Evolutionary conservation across 1,139 yeast species (phyloP).

Genomic region (Yamadazyma atmosphaerica): DNA sequence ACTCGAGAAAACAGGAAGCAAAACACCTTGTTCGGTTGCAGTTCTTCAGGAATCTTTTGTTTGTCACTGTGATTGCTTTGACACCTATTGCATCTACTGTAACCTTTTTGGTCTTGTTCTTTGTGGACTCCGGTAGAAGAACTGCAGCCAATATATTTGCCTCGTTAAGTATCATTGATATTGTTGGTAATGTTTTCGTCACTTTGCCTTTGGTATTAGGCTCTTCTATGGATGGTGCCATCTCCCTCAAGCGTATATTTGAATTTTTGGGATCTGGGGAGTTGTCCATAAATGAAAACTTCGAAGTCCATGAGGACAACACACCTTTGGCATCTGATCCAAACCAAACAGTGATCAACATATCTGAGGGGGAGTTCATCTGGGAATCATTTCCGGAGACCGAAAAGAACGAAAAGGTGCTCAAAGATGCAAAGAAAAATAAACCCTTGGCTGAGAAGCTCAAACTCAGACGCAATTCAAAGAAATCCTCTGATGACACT

Average conservation of each 20-base stretch:
- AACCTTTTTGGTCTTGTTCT: conserved; percentile 70
- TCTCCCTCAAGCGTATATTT: conserved; percentile 65
- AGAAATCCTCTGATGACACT: not conserved
- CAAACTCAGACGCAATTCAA: not conserved
- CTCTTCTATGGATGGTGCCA: conserved; percentile 66
- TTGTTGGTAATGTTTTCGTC: conserved; percentile 44
- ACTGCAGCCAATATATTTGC: conserved; percentile 76
- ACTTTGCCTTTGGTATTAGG: conserved; percentile 62
- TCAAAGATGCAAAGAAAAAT: conserved; percentile 14
- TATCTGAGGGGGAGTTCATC: conserved; percentile 30
- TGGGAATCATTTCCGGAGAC: conserved; percentile 42
- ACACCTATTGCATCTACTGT: conserved; percentile 70
- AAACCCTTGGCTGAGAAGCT: not conserved
- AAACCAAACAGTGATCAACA: conserved; percentile 18
- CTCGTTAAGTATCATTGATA: conserved; percentile 66
- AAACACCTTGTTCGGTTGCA: conserved; percentile 48
- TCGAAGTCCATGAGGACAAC: conserved; percentile 7
- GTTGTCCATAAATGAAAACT: conserved; percentile 18
- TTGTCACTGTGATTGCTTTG: conserved; percentile 57
- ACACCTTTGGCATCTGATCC: conserved; percentile 6
- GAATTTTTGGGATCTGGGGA: conserved; percentile 45
- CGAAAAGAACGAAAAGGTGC: conserved; percentile 18
- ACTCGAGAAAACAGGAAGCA: conserved; percentile 52
- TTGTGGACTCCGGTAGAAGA: conserved; percentile 44
- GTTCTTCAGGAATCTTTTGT: conserved; percentile 55